Conservation (phyloP, 306 rosid genomes). For the Heteromeles arbutifolia region DNA sequence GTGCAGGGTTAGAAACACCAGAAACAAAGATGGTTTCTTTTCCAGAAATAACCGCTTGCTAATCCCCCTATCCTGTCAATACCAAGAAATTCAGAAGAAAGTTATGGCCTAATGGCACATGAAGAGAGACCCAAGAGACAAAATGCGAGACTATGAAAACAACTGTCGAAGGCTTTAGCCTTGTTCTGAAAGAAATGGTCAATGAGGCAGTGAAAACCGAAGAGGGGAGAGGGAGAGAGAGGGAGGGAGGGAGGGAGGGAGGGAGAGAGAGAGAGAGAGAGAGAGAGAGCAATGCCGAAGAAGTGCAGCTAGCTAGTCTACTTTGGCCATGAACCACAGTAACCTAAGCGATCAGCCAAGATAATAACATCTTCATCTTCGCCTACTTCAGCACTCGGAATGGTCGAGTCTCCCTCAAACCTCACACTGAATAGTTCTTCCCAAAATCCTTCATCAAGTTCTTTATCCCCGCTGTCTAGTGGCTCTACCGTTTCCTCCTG, state of each 20-base stretch:
- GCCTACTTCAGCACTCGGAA: constrained; percentile 21
- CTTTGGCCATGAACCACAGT: constrained; percentile 51
- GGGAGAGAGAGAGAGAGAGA: background rate
- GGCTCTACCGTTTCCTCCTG: constrained; percentile 27
- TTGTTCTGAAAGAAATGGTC: background rate
- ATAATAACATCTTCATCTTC: constrained; percentile 49
- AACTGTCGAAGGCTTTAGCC: background rate
- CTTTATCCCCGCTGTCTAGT: constrained; percentile 46
- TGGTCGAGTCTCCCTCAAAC: constrained; percentile 29
- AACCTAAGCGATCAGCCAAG: constrained; percentile 47
- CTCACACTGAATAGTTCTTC: constrained; percentile 39
- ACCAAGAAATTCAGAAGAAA: constrained; percentile 16
- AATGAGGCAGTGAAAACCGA: constrained; percentile 5
- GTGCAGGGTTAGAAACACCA: constrained; percentile 35
- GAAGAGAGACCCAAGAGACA: constrained; percentile 15
- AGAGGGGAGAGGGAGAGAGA: background rate
- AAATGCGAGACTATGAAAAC: constrained; percentile 1
- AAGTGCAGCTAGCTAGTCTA: constrained; percentile 12
- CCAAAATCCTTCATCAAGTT: constrained; percentile 56
- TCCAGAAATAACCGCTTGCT: constrained; percentile 18
- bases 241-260: background rate
- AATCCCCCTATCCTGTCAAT: constrained; percentile 25
- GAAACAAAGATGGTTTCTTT: constrained; percentile 23
- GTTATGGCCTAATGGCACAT: constrained; percentile 20
- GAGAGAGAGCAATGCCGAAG: constrained; percentile 12